Evolutionary conservation across 306 rosid genomes (phyloP).

Genomic region (Mucuna pruriens): DNA sequence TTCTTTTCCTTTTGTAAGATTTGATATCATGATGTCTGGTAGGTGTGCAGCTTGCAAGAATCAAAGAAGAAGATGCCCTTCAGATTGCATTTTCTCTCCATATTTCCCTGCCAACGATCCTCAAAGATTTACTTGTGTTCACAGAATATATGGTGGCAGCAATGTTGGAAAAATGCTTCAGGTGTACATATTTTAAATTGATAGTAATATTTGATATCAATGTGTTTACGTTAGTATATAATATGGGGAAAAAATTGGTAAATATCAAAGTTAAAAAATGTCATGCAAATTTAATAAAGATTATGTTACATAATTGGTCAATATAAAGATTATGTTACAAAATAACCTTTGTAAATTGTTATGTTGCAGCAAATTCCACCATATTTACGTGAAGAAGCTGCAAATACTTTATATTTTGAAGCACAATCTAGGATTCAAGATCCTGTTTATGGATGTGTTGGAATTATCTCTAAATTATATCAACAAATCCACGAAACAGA

Average conservation of each 20-base stretch:
- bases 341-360: neutral
- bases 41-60: conserved; percentile 83
- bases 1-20: neutral
- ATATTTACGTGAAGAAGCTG: conserved; percentile 58
- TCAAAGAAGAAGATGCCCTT: conserved; percentile 73
- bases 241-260: neutral
- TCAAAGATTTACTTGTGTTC: conserved; percentile 75
- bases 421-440: conserved; percentile 66
- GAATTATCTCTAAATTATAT: conserved; percentile 59
- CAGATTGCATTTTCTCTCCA: conserved; percentile 75
- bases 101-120: conserved; percentile 75
- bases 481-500: conserved; percentile 55
- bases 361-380: conserved; percentile 57
- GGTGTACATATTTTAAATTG: conserved; percentile 54
- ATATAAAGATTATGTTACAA: neutral
- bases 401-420: conserved; percentile 58
- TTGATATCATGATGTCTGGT: conserved; percentile 39
- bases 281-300: neutral
- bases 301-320: neutral
- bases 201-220: neutral
- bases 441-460: conserved; percentile 75
- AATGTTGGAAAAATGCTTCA: conserved; percentile 79
- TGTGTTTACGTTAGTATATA: neutral
- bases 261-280: neutral
- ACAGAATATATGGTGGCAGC: conserved; percentile 75